A percentile compares a stretch with the other conserved stretches of the same genome.
Conservation (phyloP, 225 moss, liverwort and hornwort genomes). For the Asterella californica region DNA sequence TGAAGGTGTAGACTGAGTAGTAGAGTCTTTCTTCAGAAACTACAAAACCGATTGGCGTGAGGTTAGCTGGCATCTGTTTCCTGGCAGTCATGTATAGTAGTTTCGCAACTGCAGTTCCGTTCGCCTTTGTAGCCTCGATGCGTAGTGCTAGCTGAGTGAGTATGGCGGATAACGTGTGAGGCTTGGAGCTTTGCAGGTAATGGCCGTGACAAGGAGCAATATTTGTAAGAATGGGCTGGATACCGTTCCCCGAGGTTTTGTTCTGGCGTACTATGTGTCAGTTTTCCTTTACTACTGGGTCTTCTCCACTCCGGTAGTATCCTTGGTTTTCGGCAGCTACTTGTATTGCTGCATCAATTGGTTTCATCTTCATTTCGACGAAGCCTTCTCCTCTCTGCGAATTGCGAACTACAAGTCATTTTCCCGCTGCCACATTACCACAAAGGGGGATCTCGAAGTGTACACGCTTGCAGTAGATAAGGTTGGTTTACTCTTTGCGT, state of each 20-base stretch:
- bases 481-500: conserved; percentile 38
- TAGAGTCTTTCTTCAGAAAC: not conserved
- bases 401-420: conserved; percentile 99
- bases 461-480: conserved; percentile 85
- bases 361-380: conserved; percentile 99
- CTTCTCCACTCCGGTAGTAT: conserved; percentile 95
- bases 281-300: conserved; percentile 98
- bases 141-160: not conserved
- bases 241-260: conserved; percentile 75
- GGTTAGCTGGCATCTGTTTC: not conserved
- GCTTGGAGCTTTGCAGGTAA: conserved; percentile 54
- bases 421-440: conserved; percentile 68
- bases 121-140: not conserved
- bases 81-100: not conserved
- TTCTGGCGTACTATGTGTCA: conserved; percentile 83
- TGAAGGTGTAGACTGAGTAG: not conserved
- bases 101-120: not conserved
- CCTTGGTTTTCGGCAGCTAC: conserved; percentile 93
- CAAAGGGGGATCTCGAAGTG: conserved; percentile 70
- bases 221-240: conserved; percentile 85
- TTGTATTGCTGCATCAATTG: conserved; percentile 83
- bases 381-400: conserved; percentile 95
- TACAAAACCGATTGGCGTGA: not conserved
- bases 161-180: not conserved
- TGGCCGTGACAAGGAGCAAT: conserved; percentile 90